Base-by-base conservation (phyloP, 2,329 filamentous ascomycete species). In the Fusarium chaquense region DNA sequence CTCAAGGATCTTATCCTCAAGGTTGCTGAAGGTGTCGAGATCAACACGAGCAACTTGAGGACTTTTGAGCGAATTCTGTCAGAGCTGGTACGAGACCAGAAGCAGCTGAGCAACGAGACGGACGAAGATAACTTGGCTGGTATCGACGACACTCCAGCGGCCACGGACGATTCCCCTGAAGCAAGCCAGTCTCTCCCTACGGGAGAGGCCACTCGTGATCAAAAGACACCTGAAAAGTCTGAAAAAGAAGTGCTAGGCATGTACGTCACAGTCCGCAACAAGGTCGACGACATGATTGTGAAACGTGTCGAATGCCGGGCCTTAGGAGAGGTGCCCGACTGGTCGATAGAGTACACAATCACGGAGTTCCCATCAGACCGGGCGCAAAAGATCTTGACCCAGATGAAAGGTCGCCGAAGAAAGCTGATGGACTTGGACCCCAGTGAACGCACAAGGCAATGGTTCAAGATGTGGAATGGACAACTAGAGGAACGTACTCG, bases 261-360 rank as follows among this genome's bases (percentile, higher is more conserved):
- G 85, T 89, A 89, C 16, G 82, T 98, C 58, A 90, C 88, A 0
- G 82, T 93, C 51, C 88, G 88, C 69, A 96, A 92, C 82, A 87
- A 86, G 68, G 86, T 97, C 56, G 91, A 96, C 74, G 90, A 87
- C 20, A 56, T 81, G 15, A 85, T 86, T 56, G 87, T 93, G 2
- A 76, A 81, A 0, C 89, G 93, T 5, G 92, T 93, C 0, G 69
- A 46, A 3, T 8, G 18, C n/a, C n/a, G 20, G 15, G 16, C 9
- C 15, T 9, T 16, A 4, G 22, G 22, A 16, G 24, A 57, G n/a
- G 28, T 58, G 6, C 30, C 6, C 9, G 13, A 38, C 20, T 98
- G 94, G 94, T 78, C 81, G 1, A 82, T 98, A n/a, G 89, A 96
- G 72, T 98, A 97, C 79, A 85, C 89, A 36, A 81, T 98, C 49